Base-by-base conservation (phyloP, 2,329 filamentous ascomycete genomes). In the Ophiostoma perfectum region DNA sequence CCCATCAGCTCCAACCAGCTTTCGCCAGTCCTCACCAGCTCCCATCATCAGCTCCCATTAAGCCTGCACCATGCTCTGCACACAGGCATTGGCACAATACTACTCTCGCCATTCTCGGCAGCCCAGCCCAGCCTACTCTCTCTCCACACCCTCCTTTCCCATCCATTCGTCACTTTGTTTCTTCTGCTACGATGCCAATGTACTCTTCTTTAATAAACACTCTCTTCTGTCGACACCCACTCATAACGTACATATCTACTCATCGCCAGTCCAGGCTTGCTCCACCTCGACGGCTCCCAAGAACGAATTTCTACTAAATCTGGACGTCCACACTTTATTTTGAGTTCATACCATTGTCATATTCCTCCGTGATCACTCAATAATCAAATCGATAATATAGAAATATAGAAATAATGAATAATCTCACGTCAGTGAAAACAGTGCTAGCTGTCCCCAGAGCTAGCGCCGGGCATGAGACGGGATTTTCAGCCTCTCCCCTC, bases 401-500 rank as follows among this genome's bases (percentile, higher is more conserved):
- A 55, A 47, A 45, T 45, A 45, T 12, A 11, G 42, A 45, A 45
- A 45, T 45, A 45, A 11, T 45, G 7, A 12, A 12, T 12, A 45
- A 8, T 45, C 8, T 7, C 18, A 49, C 8, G 27, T 49, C 47
- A 44, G 42, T 2, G 42, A 5, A 47, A 47, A 47, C 45, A 18
- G 7, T 9, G n/a, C 49, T 27, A 55, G 49, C 18, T 27, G 27
- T 55, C 18, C 18, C 18, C 27, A 55, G n/a, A 47, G 7, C 18
- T 55, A 55, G 49, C 18, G 49, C 27, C 49, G 49, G 49, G 49
- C 49, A 27, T 55, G 49, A 5, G 49, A 36, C 18, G 49, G 49
- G 18, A 55, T 55, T n/a, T 60, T 60, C 55, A 60, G 55, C 55
- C 55, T 60, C 55, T 60, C 36, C 49, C 8, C 49, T 36, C n/a